phyloP scores from a whole-genome alignment of 2,329 filamentous ascomycete species.

The Thielaviopsis euricoi region DNA sequence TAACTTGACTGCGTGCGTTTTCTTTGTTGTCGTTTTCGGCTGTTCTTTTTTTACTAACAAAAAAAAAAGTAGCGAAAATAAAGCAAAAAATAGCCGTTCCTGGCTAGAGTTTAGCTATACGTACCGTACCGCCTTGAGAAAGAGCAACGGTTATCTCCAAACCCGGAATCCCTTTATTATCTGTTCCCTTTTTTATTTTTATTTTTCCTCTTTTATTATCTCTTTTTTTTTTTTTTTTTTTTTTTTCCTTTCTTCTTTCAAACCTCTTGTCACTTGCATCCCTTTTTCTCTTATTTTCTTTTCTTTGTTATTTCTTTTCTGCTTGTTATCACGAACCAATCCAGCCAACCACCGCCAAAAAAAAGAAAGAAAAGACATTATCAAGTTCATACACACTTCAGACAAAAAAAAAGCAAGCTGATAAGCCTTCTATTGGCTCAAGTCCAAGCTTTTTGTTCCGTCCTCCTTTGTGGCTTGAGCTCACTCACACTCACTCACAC shows the following conservation, averaged over 20 bases:
- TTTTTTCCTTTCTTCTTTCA: constrained; percentile 6
- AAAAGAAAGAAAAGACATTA: no score
- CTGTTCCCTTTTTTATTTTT: no score
- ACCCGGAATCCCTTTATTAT: not conserved
- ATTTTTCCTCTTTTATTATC: not conserved
- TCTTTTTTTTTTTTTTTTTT: not conserved
- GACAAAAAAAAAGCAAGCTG: no score
- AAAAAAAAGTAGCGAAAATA: no score
- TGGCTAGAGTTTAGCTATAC: not conserved
- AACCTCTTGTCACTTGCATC: not conserved
- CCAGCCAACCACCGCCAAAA: no score
- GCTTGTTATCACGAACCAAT: no score
- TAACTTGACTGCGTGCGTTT: no score
- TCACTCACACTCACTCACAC: no score
- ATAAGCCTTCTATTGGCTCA: no score
- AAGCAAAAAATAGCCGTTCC: not conserved
- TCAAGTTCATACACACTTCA: no score
- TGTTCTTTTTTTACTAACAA: not conserved
- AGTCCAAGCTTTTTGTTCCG: not conserved
- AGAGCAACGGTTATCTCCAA: not conserved
- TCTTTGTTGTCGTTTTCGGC: no score
- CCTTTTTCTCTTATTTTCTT: constrained; percentile 1
- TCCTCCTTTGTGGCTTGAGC: not conserved
- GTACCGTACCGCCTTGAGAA: no score
- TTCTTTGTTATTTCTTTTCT: not conserved